Evolutionary conservation across 306 rosid species (phyloP), one percentile per base, ranked within the genome.

Genomic region (Ammopiptanthus mongolicus): DNA sequence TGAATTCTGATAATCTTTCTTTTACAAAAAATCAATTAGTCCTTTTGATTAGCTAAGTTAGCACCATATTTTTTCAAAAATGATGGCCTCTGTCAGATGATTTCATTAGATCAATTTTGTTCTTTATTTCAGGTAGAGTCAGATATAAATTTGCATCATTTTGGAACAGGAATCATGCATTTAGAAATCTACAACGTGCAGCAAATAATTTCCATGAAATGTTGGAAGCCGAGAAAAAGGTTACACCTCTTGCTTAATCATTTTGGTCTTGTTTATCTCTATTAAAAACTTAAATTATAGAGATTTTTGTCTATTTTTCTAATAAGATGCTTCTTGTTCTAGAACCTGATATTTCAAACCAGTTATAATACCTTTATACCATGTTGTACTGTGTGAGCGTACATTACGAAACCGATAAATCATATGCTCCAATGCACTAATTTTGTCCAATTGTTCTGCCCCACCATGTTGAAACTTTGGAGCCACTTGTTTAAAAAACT

Each of bases 201-300:
- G 84, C 76, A 65, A 92, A 84, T 68, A 86, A 81, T 67, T 90
- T 90, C 78, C 89, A 71, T 68, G 84, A 76, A 69, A 92, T 85
- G 97, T 81, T 90, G 82, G 97, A 92, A 86, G 93, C 93, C 44
- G 99, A 95, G 85, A 88, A 95, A 87, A 90, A 92, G 99, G 99
- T 89, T 71, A 33, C 29, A 71, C 23, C 77, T 71, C 75, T 78
- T 65, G 5, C 79, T 47, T 61, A 46, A 15, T 76, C 69, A 53
- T 59, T 64, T 70, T 77, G 56, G 8, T 65, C 48, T 64, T 80
- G 57, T 19, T 36, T 68, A 52, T 57, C 23, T 57, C 13, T 76
- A 57, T 46, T 37, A n/a, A 28, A 44, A 29, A 66, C 18, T 51
- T 47, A 46, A 53, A 47, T 56, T 53, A 5, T 29, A 34, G 75